Conservation (phyloP, 2,329 filamentous ascomycete genomes). For the Pseudocercospora vitis region DNA sequence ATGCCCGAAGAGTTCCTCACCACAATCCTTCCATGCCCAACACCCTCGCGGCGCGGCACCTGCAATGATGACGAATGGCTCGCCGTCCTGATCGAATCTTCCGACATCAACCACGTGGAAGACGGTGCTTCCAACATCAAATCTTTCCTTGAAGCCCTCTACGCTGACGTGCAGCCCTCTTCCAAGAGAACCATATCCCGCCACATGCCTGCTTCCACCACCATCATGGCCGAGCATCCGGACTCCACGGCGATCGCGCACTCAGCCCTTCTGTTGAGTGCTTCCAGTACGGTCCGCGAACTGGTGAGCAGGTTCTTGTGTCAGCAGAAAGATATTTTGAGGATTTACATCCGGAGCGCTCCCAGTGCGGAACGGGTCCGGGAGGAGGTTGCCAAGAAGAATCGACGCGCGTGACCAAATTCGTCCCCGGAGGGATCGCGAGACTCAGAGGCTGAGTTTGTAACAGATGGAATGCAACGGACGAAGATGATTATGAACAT, state of each 20-base stretch:
- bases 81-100: background rate
- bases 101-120: background rate
- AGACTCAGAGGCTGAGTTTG: constrained; percentile 1
- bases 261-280: background rate
- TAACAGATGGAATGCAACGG: background rate
- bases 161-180: background rate
- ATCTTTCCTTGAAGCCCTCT: background rate
- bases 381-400: constrained; percentile 1
- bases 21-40: background rate
- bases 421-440: too few species aligned
- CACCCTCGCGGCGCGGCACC: background rate
- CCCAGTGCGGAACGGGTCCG: background rate
- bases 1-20: constrained; percentile 8
- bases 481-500: too few species aligned
- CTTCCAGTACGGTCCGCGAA: background rate
- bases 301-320: background rate
- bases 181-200: background rate
- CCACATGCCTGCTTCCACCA: background rate
- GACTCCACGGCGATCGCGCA: background rate
- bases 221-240: background rate
- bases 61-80: background rate
- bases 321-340: background rate
- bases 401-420: background rate
- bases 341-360: background rate
- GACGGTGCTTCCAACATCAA: background rate